Evolutionary conservation across 2,329 filamentous ascomycete genomes (phyloP), one percentile per base, ranked within the genome.

Genomic region (Dichotomopilus funicola): DNA sequence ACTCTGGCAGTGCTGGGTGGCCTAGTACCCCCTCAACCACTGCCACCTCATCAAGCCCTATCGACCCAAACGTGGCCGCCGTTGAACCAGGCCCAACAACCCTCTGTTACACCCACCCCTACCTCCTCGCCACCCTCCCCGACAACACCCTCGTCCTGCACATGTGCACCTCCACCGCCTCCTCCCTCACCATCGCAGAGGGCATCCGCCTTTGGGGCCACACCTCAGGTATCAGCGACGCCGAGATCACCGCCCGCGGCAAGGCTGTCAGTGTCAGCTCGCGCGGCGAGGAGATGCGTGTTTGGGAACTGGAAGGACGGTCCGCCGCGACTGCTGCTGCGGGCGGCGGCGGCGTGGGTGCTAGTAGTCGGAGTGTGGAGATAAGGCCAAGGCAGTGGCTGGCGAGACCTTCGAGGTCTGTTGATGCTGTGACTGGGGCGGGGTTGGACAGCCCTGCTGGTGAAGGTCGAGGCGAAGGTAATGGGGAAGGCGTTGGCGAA

Each of bases 191-290:
- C 1, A 85, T 96, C 54, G 86, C 87, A 40, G 73, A 83, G 0
- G 89, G 88, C 1, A 86, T 85, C 60, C 80, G 89, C 34, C 80
- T 96, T 5, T 96, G 89, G 88, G 91, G 91, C 6, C 91, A 96
- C 67, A 96, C 91, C 0, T 95, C 91, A 1, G 89, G 88, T 3
- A 89, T 96, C 37, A 89, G 88, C 49, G 86, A 89, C 36, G 90
- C 89, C 6, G 86, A 95, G 65, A 89, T 96, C 53, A 91, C 88
- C 13, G 82, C 87, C 45, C 82, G 88, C 40, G 91, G 91, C 13
- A 95, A 91, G 70, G 91, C 91, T 0, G 88, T 96, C 4, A 95
- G 89, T n/a, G 86, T 96, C 50, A 94, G 88, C 70, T 79, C 79
- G 19, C 78, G 83, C n/a, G 91, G 90, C 34, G 85, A 87, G 55